Evolutionary conservation across 2,329 filamentous ascomycete species (phyloP).

Genomic region (Xylariales sp.): DNA sequence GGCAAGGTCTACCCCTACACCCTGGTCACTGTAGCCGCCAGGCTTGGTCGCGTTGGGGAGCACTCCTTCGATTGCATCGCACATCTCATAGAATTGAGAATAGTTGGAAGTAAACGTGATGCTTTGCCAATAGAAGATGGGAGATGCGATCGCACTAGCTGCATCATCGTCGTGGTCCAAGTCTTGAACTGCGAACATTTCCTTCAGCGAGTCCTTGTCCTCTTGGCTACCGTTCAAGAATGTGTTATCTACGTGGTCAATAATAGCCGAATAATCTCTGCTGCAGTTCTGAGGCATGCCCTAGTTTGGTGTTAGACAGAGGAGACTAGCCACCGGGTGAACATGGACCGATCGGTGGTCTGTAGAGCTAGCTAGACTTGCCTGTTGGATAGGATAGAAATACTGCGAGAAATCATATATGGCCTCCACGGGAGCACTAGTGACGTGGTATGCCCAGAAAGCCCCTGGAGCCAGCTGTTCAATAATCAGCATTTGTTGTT

Average conservation of each 20-base stretch:
- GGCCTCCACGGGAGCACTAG: slow-evolving; percentile 50
- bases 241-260: slow-evolving; percentile 49
- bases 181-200: slow-evolving; percentile 45
- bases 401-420: slow-evolving; percentile 56
- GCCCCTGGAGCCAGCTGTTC: slow-evolving; percentile 42
- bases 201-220: slow-evolving; percentile 41
- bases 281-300: slow-evolving; percentile 58
- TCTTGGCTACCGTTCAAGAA: slow-evolving; percentile 35
- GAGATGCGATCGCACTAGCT: slow-evolving; percentile 28
- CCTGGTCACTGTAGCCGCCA: slow-evolving; percentile 28
- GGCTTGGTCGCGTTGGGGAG: slow-evolving; percentile 19
- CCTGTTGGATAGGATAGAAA: slow-evolving; percentile 47
- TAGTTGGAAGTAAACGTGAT: slow-evolving; percentile 30
- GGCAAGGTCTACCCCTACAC: slow-evolving; percentile 50
- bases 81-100: slow-evolving; percentile 30
- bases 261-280: slow-evolving; percentile 43
- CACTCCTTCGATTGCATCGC: slow-evolving; percentile 29
- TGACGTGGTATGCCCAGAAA: slow-evolving; percentile 57
- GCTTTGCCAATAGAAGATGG: slow-evolving; percentile 30
- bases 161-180: slow-evolving; percentile 49
- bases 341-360: no score
- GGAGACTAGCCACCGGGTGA: no score
- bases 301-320: slow-evolving; percentile 1
- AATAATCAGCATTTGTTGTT: neutral
- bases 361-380: no score